Conservation (phyloP, 805 yeast species). For the Cyberlindnera sargentensis region DNA sequence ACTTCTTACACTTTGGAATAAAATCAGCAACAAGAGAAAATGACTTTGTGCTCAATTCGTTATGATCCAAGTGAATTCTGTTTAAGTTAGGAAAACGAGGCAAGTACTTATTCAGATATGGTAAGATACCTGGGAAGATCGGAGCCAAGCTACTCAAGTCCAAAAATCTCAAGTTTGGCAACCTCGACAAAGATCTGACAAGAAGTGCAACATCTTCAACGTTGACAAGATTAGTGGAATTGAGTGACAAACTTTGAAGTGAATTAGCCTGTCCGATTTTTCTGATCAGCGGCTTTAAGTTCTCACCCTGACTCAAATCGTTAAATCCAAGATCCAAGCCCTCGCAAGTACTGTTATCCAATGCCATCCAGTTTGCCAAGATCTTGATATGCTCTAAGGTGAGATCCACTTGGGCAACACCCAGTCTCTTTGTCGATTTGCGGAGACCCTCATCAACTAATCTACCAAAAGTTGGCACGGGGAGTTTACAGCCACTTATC, state of each 20-base stretch:
- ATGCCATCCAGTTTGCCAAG: constrained; percentile 51
- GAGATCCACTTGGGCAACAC: constrained; percentile 71
- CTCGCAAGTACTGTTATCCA: constrained; percentile 33
- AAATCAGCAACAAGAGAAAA: constrained; percentile 58
- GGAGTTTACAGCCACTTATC: constrained; percentile 70
- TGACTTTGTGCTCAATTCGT: constrained; percentile 49
- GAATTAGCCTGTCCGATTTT: constrained; percentile 13
- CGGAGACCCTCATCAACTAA: constrained; percentile 51
- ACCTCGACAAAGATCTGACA: constrained; percentile 42
- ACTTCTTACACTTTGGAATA: constrained; percentile 56
- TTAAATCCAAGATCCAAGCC: constrained; percentile 87
- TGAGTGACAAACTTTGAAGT: constrained; percentile 50
- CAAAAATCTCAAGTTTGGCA: constrained; percentile 58
- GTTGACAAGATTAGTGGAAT: constrained; percentile 52
- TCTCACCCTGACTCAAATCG: constrained; percentile 38
- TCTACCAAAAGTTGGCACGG: constrained; percentile 46
- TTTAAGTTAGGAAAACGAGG: constrained; percentile 62
- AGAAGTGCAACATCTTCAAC: constrained; percentile 43
- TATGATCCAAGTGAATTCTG: constrained; percentile 66
- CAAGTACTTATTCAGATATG: constrained; percentile 51
- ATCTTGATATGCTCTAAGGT: constrained; percentile 49
- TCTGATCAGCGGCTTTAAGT: constrained; percentile 22
- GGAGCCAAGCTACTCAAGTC: constrained; percentile 68
- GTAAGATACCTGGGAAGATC: constrained; percentile 56
- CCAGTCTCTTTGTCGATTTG: constrained; percentile 51